Conservation (phyloP, 2,329 filamentous ascomycete species). For the Aureobasidium sp. region DNA sequence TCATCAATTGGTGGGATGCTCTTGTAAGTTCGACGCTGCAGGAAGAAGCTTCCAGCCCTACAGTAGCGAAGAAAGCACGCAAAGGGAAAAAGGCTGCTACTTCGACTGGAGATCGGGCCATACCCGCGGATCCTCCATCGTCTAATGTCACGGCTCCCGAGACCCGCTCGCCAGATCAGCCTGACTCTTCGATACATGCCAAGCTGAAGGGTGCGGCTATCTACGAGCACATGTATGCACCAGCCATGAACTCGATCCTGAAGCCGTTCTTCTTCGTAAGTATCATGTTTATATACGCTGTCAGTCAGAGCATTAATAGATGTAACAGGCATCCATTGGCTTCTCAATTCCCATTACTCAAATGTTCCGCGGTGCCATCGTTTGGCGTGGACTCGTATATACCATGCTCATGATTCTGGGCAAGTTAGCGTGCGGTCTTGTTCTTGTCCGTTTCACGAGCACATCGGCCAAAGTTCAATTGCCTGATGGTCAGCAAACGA, state of each 20-base stretch:
- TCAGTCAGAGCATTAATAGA: not conserved
- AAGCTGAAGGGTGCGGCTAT: slow-evolving; percentile 21
- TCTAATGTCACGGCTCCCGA: not conserved
- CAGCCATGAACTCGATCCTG: slow-evolving; percentile 46
- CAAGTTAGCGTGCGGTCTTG: slow-evolving; percentile 36
- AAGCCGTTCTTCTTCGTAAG: slow-evolving; percentile 62
- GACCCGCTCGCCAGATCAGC: not conserved
- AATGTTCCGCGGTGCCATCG: slow-evolving; percentile 56
- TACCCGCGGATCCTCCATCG: not conserved
- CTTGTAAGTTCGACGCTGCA: slow-evolving; percentile 16
- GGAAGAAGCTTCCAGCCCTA: not conserved
- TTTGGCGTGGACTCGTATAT: slow-evolving; percentile 71
- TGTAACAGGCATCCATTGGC: slow-evolving; percentile 57
- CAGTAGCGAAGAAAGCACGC: not conserved
- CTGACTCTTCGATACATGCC: not conserved
- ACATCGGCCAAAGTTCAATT: slow-evolving; percentile 6
- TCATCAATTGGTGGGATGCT: slow-evolving; percentile 54
- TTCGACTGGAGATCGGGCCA: too few relatives aligned
- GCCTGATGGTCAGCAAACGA: not conserved
- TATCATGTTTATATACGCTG: not conserved
- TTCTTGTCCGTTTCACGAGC: slow-evolving; percentile 33
- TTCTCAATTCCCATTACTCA: slow-evolving; percentile 69
- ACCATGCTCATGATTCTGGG: slow-evolving; percentile 59
- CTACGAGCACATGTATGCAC: slow-evolving; percentile 43
- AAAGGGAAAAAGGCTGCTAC: not conserved